A percentile compares a stretch with the other conserved stretches of the same genome.
Evolutionary conservation across 2,329 filamentous ascomycete species (phyloP).

Genomic region (Bipolaris victoriae): DNA sequence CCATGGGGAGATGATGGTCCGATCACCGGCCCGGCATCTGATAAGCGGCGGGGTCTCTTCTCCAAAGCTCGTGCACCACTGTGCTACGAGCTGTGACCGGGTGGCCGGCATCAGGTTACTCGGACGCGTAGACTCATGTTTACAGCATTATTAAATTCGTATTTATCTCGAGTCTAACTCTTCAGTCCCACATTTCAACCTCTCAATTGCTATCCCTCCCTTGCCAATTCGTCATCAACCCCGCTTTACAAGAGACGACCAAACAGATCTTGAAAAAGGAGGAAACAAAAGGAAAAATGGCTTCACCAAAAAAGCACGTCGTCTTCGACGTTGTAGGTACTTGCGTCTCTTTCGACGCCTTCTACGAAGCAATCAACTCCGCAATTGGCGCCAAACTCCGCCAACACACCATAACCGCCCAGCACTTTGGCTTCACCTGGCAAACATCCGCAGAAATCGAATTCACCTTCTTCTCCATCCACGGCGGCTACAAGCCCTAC

Average conservation of each 20-base stretch:
- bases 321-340: constrained; percentile 22
- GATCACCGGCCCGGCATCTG: constrained; percentile 4
- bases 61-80: neutral
- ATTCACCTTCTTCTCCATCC: constrained; percentile 23
- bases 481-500: constrained; percentile 16
- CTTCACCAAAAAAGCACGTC: constrained; percentile 12
- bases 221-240: too few species aligned
- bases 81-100: neutral
- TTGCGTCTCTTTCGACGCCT: constrained; percentile 21
- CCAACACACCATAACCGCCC: constrained; percentile 9
- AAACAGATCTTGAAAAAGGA: too few species aligned
- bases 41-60: neutral
- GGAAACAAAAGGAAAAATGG: neutral
- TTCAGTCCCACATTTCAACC: too few species aligned
- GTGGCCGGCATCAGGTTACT: neutral
- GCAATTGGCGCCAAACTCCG: constrained; percentile 15
- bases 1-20: neutral
- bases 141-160: too few species aligned
- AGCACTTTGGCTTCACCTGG: constrained; percentile 22
- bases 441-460: constrained; percentile 22
- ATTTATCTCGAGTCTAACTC: too few species aligned
- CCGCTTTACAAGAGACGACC: too few species aligned
- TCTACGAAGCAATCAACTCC: constrained; percentile 17
- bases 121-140: too few species aligned
- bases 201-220: too few species aligned